phyloP scores from a whole-genome alignment of 768 basidiomycete genomes.

The Serendipita sp. region DNA sequence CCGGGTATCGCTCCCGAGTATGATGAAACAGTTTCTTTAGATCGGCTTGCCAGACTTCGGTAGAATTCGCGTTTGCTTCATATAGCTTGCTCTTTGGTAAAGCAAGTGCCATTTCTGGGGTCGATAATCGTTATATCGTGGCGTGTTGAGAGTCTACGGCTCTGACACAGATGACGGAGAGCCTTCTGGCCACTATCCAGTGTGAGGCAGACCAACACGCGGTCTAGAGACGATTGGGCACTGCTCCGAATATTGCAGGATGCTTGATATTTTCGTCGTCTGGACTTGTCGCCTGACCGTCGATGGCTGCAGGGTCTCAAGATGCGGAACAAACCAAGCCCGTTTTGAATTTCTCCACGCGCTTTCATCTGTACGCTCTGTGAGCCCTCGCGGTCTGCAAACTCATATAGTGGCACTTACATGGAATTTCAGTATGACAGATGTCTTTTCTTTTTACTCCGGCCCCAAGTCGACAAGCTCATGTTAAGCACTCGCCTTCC shows the following conservation, averaged over 20 bases:
- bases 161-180: neutral
- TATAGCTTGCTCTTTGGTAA: conserved; percentile 28
- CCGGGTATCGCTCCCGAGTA: conserved; percentile 87
- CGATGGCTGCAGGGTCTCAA: neutral
- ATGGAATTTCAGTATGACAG: neutral
- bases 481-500: conserved; percentile 3
- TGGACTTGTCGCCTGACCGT: neutral
- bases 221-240: neutral
- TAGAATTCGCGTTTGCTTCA: conserved; percentile 54
- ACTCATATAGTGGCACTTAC: neutral
- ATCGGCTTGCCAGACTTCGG: conserved; percentile 63
- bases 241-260: too few species aligned
- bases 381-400: neutral
- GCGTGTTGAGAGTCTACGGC: neutral
- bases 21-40: conserved; percentile 58
- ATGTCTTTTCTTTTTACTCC: conserved; percentile 4
- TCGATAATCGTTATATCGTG: neutral
- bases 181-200: neutral
- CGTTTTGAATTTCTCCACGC: too few species aligned
- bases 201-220: neutral
- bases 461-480: neutral
- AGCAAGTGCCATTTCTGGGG: neutral
- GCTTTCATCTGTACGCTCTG: neutral
- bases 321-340: conserved; percentile 2
- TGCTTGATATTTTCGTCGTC: too few species aligned